phyloP scores from a whole-genome alignment of 2,329 filamentous ascomycete genomes.

The Sphaerulina musiva region DNA sequence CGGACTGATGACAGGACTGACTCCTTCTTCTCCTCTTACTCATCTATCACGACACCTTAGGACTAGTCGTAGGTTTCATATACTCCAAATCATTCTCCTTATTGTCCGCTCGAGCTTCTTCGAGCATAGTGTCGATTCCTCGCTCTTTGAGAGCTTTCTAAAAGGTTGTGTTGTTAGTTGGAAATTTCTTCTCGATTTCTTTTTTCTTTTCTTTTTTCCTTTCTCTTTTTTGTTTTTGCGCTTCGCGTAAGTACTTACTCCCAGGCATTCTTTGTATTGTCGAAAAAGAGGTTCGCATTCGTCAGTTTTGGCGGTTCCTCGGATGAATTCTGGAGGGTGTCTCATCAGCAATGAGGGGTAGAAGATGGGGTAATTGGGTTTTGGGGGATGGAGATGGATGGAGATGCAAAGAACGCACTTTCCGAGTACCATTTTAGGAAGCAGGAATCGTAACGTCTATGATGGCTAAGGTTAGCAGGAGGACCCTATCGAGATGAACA shows the following conservation, averaged over 20 bases:
- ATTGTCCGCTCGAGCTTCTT: conserved; percentile 82
- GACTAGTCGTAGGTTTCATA: conserved; percentile 41
- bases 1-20: too few species aligned
- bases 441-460: conserved; percentile 88
- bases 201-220: too few species aligned
- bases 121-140: conserved; percentile 87
- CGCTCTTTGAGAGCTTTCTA: conserved; percentile 79
- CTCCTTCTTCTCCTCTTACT: too few species aligned
- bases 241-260: conserved; percentile 49
- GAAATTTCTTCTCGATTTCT: too few species aligned
- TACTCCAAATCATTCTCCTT: conserved; percentile 76
- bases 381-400: not conserved
- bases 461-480: not conserved
- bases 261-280: conserved; percentile 79
- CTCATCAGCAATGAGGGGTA: too few species aligned
- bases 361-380: not conserved
- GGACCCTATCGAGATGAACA: not conserved
- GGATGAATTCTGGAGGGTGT: conserved; percentile 67
- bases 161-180: too few species aligned
- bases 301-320: conserved; percentile 73
- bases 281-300: conserved; percentile 84
- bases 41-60: not conserved
- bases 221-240: too few species aligned
- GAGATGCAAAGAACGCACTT: conserved; percentile 53
- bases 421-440: conserved; percentile 99